phyloP scores from a whole-genome alignment of 495 filamentous ascomycete genomes.

The Collariella sp. region DNA sequence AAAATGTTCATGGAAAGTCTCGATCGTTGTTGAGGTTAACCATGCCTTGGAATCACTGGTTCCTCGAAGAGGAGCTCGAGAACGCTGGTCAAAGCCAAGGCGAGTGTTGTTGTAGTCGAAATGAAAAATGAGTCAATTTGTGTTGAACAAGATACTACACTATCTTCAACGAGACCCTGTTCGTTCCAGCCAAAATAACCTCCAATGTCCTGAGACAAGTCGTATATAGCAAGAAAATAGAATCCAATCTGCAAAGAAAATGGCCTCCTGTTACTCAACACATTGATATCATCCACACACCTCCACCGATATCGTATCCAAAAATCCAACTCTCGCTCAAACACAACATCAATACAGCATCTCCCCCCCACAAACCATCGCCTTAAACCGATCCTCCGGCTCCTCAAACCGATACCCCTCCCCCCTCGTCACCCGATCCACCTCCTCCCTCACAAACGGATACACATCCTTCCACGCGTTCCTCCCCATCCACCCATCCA shows the following conservation, averaged over 20 bases:
- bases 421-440: conserved; percentile 41
- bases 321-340: background rate
- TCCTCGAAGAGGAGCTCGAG: too few relatives aligned
- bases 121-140: background rate
- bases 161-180: background rate
- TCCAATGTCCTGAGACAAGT: too few relatives aligned
- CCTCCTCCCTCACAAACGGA: conserved; percentile 48
- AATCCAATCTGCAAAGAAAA: too few relatives aligned
- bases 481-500: conserved; percentile 60
- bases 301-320: background rate
- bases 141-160: background rate
- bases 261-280: background rate
- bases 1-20: too few relatives aligned
- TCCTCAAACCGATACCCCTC: conserved; percentile 31
- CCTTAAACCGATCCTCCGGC: conserved; percentile 35
- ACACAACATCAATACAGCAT: conserved; percentile 25
- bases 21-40: too few relatives aligned
- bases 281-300: background rate
- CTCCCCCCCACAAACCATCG: conserved; percentile 35
- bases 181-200: too few relatives aligned
- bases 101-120: too few relatives aligned
- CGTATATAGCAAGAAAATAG: too few relatives aligned
- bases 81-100: too few relatives aligned
- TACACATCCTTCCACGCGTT: conserved; percentile 55
- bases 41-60: too few relatives aligned